A percentile compares a stretch with the other conserved stretches of the same genome.
Evolutionary conservation across 2,329 filamentous ascomycete genomes (phyloP).

Genomic region (Phialophora expanda): DNA sequence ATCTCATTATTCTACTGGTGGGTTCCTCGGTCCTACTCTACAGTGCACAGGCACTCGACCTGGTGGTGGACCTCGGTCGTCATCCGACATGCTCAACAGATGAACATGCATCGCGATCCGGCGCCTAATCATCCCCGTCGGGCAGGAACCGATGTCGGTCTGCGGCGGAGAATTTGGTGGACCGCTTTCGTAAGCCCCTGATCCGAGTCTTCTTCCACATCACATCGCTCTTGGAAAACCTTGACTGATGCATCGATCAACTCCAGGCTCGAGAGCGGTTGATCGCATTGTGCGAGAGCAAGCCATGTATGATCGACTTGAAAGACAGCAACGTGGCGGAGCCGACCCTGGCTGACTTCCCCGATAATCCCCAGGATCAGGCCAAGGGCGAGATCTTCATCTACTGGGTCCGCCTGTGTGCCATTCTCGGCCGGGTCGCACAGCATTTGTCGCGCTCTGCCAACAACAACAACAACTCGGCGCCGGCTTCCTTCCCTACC

Average conservation of each 20-base stretch:
- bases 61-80: constrained; percentile 56
- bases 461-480: too few relatives aligned
- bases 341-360: constrained; percentile 48
- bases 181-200: constrained; percentile 48
- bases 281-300: constrained; percentile 53
- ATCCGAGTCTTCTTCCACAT: too few relatives aligned
- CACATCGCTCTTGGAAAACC: too few relatives aligned
- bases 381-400: constrained; percentile 50
- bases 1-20: constrained; percentile 54
- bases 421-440: constrained; percentile 49
- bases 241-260: too few relatives aligned
- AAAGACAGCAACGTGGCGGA: constrained; percentile 51
- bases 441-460: constrained; percentile 42
- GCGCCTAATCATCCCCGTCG: too few relatives aligned
- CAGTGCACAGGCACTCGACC: constrained; percentile 49
- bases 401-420: constrained; percentile 51
- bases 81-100: too few relatives aligned
- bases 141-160: too few relatives aligned
- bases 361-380: constrained; percentile 37
- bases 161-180: too few relatives aligned
- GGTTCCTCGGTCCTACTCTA: constrained; percentile 47
- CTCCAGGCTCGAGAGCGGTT: too few relatives aligned
- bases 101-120: too few relatives aligned
- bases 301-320: constrained; percentile 52
- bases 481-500: too few relatives aligned